A percentile compares a stretch with the other conserved stretches of the same genome.
Evolutionary conservation across 495 filamentous ascomycete species (phyloP).

Genomic region (Neurospora cerealis): DNA sequence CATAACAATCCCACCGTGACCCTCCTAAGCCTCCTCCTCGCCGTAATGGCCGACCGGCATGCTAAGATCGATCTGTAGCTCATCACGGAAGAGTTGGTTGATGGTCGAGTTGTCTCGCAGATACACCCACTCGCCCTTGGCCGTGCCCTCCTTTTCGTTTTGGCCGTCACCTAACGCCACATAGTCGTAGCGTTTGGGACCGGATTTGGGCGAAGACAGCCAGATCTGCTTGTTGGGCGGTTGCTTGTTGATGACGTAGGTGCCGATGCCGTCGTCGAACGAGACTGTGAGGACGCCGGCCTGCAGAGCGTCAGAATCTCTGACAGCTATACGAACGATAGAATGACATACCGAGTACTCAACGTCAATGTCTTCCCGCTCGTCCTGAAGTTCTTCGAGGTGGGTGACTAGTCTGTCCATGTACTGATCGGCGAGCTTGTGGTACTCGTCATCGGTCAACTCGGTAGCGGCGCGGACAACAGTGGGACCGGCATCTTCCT

Average conservation of each 20-base stretch:
- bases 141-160: slow-evolving; percentile 64
- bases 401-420: slow-evolving; percentile 53
- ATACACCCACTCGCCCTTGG: slow-evolving; percentile 72
- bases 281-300: slow-evolving; percentile 73
- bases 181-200: slow-evolving; percentile 89
- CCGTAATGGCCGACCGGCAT: slow-evolving; percentile 6
- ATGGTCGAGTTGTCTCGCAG: slow-evolving; percentile 68
- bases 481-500: slow-evolving; percentile 4
- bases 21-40: neutral
- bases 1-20: neutral
- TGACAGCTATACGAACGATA: slow-evolving; percentile 3
- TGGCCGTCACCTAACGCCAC: slow-evolving; percentile 59
- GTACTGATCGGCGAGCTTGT: slow-evolving; percentile 38
- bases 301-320: slow-evolving; percentile 30
- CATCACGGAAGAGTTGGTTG: slow-evolving; percentile 55
- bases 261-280: slow-evolving; percentile 52
- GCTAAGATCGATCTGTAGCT: slow-evolving; percentile 49
- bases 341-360: slow-evolving; percentile 44
- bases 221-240: slow-evolving; percentile 96
- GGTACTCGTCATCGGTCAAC: slow-evolving; percentile 33
- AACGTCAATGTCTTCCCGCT: slow-evolving; percentile 54
- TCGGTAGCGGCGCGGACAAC: slow-evolving; percentile 17
- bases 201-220: slow-evolving; percentile 85
- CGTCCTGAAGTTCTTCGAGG: slow-evolving; percentile 54
- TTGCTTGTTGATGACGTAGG: slow-evolving; percentile 94